phyloP scores from a whole-genome alignment of 192 early-diverging fungal species.

The Pilaira anomala region DNA sequence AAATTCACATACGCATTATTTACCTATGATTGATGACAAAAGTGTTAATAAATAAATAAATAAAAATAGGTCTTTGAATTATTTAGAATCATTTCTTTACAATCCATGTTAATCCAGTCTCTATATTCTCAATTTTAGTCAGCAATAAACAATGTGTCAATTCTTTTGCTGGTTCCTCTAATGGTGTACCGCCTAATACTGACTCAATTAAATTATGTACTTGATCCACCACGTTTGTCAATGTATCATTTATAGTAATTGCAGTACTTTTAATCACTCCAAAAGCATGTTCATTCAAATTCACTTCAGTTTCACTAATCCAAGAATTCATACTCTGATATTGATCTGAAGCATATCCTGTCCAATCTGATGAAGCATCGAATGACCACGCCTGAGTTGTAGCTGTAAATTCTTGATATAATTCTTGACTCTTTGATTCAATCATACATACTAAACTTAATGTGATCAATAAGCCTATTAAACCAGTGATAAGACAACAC shows the following conservation, averaged over 20 bases:
- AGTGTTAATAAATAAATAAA: not conserved
- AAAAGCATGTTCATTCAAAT: constrained; percentile 25
- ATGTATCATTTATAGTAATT: constrained; percentile 23
- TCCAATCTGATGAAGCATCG: not conserved
- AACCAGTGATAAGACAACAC: constrained; percentile 8
- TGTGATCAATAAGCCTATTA: not conserved
- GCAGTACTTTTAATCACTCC: constrained; percentile 17
- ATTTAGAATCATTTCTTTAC: constrained; percentile 14
- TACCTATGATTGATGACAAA: constrained; percentile 1
- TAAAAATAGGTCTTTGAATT: not conserved
- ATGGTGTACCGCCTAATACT: constrained; percentile 25
- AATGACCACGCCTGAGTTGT: not conserved
- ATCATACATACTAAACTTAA: not conserved
- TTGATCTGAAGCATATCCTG: not conserved
- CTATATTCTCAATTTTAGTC: constrained; percentile 29
- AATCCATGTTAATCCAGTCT: constrained; percentile 34
- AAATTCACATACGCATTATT: constrained; percentile 11
- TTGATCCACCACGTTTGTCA: constrained; percentile 15
- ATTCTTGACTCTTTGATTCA: not conserved
- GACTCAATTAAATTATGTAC: constrained; percentile 7
- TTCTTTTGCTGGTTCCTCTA: constrained; percentile 27
- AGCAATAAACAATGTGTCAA: constrained; percentile 26
- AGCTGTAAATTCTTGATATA: not conserved
- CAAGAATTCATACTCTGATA: constrained; percentile 14
- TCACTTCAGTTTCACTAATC: constrained; percentile 20